These are phyloP conservation scores for Lantana camara DNA, from an alignment of 257 asterid species.

Conservation along the genomic window DNA sequence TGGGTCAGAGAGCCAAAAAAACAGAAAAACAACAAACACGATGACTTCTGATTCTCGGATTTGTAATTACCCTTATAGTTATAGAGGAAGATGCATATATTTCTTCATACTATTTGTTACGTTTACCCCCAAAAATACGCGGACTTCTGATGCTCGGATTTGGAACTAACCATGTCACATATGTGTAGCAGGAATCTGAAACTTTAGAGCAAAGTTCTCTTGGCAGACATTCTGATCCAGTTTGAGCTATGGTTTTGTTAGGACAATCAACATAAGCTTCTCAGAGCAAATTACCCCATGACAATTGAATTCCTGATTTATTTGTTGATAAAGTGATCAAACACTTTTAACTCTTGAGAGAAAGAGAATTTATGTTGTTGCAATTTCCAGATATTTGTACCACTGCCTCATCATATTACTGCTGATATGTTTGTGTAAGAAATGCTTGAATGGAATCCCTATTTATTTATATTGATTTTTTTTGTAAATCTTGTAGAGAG, in stretches of 20 bases:
- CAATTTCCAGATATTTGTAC: not conserved
- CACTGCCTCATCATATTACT: not conserved
- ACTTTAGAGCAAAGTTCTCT: slow-evolving; percentile 2
- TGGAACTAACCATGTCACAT: not conserved
- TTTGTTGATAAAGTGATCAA: not conserved
- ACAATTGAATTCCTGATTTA: not conserved
- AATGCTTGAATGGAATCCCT: not conserved
- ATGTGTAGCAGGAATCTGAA: slow-evolving; percentile 42
- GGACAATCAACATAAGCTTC: not conserved
- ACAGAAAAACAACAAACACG: no score
- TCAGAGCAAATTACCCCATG: not conserved
- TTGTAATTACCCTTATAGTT: no score
- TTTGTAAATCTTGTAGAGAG: no score
- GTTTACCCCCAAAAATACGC: no score
- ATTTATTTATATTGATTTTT: no score
- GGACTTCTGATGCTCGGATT: no score
- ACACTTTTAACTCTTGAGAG: not conserved
- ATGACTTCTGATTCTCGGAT: no score
- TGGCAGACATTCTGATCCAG: not conserved
- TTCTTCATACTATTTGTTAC: no score
- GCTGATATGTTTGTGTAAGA: not conserved
- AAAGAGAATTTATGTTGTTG: not conserved
- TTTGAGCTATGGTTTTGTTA: not conserved
- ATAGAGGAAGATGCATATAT: no score
- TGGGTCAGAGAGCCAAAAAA: no score